These are phyloP conservation scores for Fusarium sp. DNA, from an alignment of 2,329 filamentous ascomycete species.

Conservation along the genomic window DNA sequence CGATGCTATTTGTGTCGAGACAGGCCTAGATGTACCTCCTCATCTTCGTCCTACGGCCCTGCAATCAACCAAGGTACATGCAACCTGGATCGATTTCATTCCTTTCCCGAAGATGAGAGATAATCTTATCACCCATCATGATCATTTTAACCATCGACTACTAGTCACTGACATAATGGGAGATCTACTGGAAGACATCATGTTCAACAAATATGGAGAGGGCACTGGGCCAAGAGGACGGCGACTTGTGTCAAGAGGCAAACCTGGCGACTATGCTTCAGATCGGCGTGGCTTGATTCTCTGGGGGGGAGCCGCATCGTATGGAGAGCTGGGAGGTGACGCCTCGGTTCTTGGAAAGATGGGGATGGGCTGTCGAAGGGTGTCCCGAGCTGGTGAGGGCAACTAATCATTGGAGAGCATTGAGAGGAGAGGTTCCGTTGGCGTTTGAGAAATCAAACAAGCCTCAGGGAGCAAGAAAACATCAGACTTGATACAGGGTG, in stretches of 20 bases:
- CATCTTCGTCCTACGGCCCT: not conserved
- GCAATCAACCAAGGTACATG: not conserved
- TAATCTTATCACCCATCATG: not conserved
- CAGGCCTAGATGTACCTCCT: not conserved
- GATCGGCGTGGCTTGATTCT: not conserved
- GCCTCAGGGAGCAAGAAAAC: not conserved
- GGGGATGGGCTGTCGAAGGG: conserved; percentile 7
- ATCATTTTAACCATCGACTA: not conserved
- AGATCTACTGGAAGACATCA: not conserved
- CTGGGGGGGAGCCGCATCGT: not conserved
- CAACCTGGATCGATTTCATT: conserved; percentile 6
- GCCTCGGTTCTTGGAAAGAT: not conserved
- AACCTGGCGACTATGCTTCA: not conserved
- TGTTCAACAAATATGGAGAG: conserved; percentile 11
- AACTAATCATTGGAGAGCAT: conserved; percentile 6
- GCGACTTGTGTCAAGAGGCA: not conserved
- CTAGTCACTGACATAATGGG: conserved; percentile 1
- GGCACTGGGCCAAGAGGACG: not conserved
- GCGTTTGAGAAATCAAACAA: not conserved
- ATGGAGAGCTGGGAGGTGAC: conserved; percentile 8
- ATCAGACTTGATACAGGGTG: not conserved
- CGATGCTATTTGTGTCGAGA: not conserved
- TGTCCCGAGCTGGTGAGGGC: not conserved
- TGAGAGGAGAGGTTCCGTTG: not conserved
- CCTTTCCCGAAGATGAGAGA: conserved; percentile 5